Evolutionary conservation across 2,329 filamentous ascomycete genomes (phyloP), one percentile per base, ranked within the genome.

Genomic region (Lecanosticta acicola): DNA sequence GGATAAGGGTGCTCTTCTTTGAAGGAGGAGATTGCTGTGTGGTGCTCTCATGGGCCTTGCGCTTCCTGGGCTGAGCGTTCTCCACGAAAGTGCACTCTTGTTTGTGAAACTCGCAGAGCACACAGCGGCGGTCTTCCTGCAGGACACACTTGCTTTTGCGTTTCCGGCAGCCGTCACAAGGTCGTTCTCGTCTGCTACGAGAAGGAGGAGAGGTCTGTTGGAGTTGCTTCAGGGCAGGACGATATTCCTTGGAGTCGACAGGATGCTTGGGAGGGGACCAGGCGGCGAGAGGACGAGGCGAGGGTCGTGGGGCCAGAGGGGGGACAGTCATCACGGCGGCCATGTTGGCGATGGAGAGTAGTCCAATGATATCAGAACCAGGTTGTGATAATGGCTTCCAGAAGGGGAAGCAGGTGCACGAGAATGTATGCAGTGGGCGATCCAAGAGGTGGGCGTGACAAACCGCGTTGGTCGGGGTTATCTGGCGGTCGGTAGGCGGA

Each of bases 51-150:
- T 83, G 80, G 53, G 87, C 70, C 72, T 90, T 91, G 64, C 87
- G 78, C 73, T 93, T 93, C 58, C 87, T 79, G 46, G 84, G 82
- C 61, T 83, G 81, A 18, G 86, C 86, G 65, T 84, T 87, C 55
- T 84, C 81, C 41, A 83, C 75, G 64, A 90, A 81, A 35, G 87
- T 90, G 68, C 87, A 93, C 57, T 87, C 83, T 62, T 86, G 79
- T 59, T 83, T 84, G 67, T 84, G 83, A 64, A 83, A 81, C 63
- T 87, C 83, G 68, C 87, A 94, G 53, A 87, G 75, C 52, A 87
- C 77, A 67, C 87, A 93, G 55, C 77, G 73, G 32, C 75, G 75
- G 58, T 85, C 80, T 54, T 91, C 85, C 62, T 88, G 83, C 63
- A 86, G 78, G 52, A 88, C 81, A 69, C 87, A 93, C 68, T 83